Base-by-base conservation (phyloP, 164 flowering plant genomes). In the Annona cherimola region DNA sequence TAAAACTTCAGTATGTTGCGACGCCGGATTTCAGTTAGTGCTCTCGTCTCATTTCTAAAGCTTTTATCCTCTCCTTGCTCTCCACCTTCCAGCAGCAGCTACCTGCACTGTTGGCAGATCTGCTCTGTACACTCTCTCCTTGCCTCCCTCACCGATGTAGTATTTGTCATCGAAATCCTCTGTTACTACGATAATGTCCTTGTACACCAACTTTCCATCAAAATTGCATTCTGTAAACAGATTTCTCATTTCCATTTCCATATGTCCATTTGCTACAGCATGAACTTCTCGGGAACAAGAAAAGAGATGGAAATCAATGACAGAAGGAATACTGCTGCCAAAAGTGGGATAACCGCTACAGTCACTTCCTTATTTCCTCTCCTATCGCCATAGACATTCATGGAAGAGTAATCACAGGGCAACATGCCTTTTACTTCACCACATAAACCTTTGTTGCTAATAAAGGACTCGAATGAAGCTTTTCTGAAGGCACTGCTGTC, bases 341-440 rank as follows among this genome's bases (percentile, higher is more conserved):
- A 5, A 4, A 66, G 9, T 1, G 26, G 12, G 43, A 43, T 26
- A 20, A 42, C 5, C 12, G 8, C 79, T 40, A 79, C 45, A 68
- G 83, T 73, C n/a, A 66, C 78, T 60, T 83, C 71, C 16, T 81
- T 71, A 39, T 80, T 41, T 8, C 55, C 14, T 50, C 14, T 50
- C 55, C 8, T 5, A 55, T 57, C 79, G 12, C 67, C 80, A n/a
- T 61, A 7, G 39, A 9, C 11, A 67, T 68, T 12, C 14, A 12
- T 5, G 76, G 67, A 5, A 69, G 76, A 60, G 65, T 64, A 54
- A 45, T 5, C 45, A 57, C 91, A 87, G 26, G 78, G 70, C 39
- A 45, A 7, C 59, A 86, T 44, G 2, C 88, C 88, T 63, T 71
- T 20, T 42, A 66, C 79, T 66, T 80, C 59, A 57, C 93, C 90